Conservation (phyloP, 192 early-diverging fungal genomes). For the Piromyces finnis region DNA sequence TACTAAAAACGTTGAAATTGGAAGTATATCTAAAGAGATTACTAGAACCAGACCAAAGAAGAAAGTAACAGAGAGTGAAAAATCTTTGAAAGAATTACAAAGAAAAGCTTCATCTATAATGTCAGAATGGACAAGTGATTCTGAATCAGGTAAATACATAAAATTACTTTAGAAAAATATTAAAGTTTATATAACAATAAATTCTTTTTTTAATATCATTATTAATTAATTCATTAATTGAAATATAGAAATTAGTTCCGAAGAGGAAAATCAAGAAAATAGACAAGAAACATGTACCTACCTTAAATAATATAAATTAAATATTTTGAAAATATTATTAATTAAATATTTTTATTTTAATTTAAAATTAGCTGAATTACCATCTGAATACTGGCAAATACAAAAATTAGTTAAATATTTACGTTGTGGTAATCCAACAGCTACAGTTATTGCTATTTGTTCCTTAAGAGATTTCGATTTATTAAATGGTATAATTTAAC, state of each 20-base stretch:
- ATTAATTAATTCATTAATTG: neutral
- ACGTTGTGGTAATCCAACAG: slow-evolving; percentile 41
- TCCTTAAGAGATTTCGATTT: slow-evolving; percentile 41
- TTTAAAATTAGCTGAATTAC: slow-evolving; percentile 33
- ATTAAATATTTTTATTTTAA: too few species aligned
- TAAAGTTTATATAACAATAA: too few species aligned
- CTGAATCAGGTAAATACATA: neutral
- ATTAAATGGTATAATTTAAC: slow-evolving; percentile 23
- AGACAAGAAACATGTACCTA: neutral
- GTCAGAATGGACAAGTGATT: neutral
- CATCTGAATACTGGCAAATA: slow-evolving; percentile 41
- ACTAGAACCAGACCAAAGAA: neutral
- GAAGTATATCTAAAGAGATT: neutral
- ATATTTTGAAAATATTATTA: too few species aligned
- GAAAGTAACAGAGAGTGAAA: neutral
- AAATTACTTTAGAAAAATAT: too few species aligned
- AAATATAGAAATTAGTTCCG: neutral
- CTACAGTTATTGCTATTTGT: slow-evolving; percentile 48
- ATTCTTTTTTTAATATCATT: too few species aligned
- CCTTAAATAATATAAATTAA: too few species aligned
- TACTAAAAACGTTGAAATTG: neutral
- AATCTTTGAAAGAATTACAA: neutral
- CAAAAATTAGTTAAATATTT: slow-evolving; percentile 46
- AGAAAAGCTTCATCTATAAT: neutral
- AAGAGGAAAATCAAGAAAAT: neutral